phyloP scores from a whole-genome alignment of 805 yeast species.

The Ogataea haglerorum region DNA sequence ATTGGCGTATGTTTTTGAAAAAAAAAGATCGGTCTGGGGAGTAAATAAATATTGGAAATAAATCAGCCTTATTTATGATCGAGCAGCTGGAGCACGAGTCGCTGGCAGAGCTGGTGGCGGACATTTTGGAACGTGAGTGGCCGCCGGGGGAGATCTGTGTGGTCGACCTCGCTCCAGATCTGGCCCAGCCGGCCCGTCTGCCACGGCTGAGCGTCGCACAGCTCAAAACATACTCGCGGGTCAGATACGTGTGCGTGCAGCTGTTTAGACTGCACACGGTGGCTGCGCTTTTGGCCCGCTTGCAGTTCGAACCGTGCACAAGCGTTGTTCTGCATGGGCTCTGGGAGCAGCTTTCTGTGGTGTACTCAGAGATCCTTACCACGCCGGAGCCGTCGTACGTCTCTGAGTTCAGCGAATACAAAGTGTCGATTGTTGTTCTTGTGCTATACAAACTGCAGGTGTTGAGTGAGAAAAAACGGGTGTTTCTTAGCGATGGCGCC shows the following conservation, averaged over 20 bases:
- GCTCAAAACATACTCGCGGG: constrained; percentile 2
- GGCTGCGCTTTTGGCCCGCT: constrained; percentile 9
- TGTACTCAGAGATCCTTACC: constrained; percentile 21
- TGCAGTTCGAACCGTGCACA: constrained; percentile 8
- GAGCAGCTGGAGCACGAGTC: constrained; percentile 3
- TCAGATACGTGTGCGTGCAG: constrained; percentile 7
- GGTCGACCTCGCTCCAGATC: constrained; percentile 8
- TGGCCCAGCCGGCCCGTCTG: neutral
- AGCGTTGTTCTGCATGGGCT: constrained; percentile 25
- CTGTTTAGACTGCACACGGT: constrained; percentile 4
- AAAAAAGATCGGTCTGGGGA: constrained; percentile 10
- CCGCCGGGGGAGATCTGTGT: neutral
- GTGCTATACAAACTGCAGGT: constrained; percentile 16
- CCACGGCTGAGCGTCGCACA: constrained; percentile 11
- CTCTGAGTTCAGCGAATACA: constrained; percentile 12
- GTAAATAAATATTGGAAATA: neutral
- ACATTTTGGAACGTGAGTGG: neutral
- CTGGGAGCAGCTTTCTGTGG: constrained; percentile 21
- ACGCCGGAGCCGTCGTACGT: constrained; percentile 4
- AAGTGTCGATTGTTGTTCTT: constrained; percentile 13
- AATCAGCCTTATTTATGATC: constrained; percentile 2
- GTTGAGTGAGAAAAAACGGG: constrained; percentile 8
- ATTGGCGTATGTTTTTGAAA: constrained; percentile 10
- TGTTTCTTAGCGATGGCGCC: constrained; percentile 22
- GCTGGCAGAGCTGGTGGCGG: constrained; percentile 1